Percentiles rank a stretch among this genome's conserved stretches.
These are phyloP conservation scores for Phaseolus coccineus DNA, from an alignment of 331 rosid species.

Conservation along the genomic window DNA sequence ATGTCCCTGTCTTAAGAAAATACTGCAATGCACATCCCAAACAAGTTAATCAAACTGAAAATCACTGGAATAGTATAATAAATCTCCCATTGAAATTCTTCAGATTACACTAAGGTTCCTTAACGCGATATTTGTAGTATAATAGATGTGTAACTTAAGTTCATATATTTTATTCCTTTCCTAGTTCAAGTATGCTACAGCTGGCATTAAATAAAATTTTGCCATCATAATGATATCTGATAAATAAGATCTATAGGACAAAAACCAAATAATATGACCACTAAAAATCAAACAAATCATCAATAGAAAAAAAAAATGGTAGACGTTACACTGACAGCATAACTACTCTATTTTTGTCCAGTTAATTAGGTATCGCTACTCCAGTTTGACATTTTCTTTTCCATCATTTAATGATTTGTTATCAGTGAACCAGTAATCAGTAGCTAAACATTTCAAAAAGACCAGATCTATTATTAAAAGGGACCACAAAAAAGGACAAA, in stretches of 20 bases:
- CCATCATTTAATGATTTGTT: not conserved
- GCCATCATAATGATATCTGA: constrained; percentile 15
- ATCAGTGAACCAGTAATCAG: constrained; percentile 1
- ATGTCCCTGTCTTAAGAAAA: constrained; percentile 96
- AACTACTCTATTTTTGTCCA: constrained; percentile 16
- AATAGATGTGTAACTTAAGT: constrained; percentile 12
- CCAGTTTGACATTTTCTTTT: constrained; percentile 23
- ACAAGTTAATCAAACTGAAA: constrained; percentile 18
- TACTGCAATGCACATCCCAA: constrained; percentile 65
- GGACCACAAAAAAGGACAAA: constrained; percentile 35
- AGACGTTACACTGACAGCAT: constrained; percentile 23
- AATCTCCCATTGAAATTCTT: constrained; percentile 28
- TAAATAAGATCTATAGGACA: constrained; percentile 25
- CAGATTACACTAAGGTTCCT: constrained; percentile 19
- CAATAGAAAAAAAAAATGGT: constrained; percentile 31
- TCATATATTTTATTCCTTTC: constrained; percentile 14
- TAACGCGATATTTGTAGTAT: constrained; percentile 25
- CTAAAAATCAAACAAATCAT: constrained; percentile 21
- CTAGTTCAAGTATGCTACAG: not conserved
- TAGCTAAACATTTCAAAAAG: constrained; percentile 16
- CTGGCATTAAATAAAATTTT: constrained; percentile 21
- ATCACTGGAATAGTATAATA: constrained; percentile 3
- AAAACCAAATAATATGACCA: constrained; percentile 38
- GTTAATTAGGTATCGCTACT: constrained; percentile 21
- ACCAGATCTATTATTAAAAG: constrained; percentile 22